Evolutionary conservation across 139 green algal species (phyloP).

Genomic region (Chlorella sp.): DNA sequence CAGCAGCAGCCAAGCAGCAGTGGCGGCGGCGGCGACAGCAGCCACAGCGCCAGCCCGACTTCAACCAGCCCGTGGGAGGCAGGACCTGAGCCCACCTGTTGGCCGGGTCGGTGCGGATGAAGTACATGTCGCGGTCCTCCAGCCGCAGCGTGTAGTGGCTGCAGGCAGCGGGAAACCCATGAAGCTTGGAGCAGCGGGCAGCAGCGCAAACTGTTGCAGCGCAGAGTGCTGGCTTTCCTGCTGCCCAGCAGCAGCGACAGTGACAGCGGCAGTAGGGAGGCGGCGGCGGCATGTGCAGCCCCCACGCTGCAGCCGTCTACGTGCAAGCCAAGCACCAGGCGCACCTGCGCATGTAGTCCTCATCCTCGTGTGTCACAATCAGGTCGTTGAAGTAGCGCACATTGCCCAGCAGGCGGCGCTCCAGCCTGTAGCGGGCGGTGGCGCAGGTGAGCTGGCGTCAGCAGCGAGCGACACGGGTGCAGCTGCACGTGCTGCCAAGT

Average conservation of each 20-base stretch:
- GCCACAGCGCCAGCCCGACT: no score
- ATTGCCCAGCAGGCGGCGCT: conserved; percentile 60
- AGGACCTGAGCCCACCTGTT: conserved; percentile 27
- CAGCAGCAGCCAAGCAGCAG: neutral
- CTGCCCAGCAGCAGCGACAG: no score
- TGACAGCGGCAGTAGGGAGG: no score
- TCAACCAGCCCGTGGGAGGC: no score
- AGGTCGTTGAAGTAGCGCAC: conserved; percentile 75
- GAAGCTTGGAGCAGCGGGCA: neutral
- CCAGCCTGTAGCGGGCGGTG: conserved; percentile 41
- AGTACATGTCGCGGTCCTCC: conserved; percentile 76
- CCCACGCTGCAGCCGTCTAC: no score
- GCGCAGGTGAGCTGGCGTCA: no score
- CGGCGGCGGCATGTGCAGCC: no score
- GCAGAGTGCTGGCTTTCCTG: no score
- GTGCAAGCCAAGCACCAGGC: no score
- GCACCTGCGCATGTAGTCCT: conserved; percentile 68
- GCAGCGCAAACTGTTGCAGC: neutral
- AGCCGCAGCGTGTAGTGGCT: conserved; percentile 61
- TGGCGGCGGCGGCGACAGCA: no score
- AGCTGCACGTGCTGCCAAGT: neutral
- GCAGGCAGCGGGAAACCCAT: neutral
- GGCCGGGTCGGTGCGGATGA: conserved; percentile 67
- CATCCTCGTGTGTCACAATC: conserved; percentile 72
- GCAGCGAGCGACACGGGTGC: neutral